Evolutionary conservation across 2,329 filamentous ascomycete species (phyloP), one percentile per base, ranked within the genome.

Genomic region (Daldinia sp.): DNA sequence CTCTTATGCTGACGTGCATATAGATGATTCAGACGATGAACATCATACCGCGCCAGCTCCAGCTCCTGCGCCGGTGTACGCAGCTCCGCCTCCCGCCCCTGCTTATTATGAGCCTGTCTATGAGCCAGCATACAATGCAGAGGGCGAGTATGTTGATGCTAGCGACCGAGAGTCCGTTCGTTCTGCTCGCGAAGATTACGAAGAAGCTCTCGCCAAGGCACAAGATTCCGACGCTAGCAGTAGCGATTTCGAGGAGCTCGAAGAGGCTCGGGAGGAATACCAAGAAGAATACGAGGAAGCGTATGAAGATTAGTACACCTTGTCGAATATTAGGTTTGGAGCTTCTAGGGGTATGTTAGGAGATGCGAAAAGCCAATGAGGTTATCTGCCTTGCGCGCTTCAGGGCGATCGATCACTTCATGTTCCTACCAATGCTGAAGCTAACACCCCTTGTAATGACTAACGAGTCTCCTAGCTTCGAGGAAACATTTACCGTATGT

Each of bases 251-350:
- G 81, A 88, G 75, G 83, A 83, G 61, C 76, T 87, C 3, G 83
- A 87, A 68, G 84, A 86, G 74, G 84, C 84, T 4, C 81, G 85
- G 63, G 78, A 84, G 69, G 83, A 83, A 74, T 86, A 86, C 62
- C 78, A 84, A 55, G 84, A 86, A 68, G 83, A 84, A 68, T 81
- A 82, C 54, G 81, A 82, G 64, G 81, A 82, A 68, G 73, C 75
- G 3, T 82, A 82, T 59, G 79, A 77, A 7, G 86, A 89, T 44
- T 65, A 65, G 35, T 39, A 15, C 3, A 41, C 37, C 10, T 41
- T 39, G 15, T 9, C 20, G 10, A 35, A 42, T 6, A 26, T 51
- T 48, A 46, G 61, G 28, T 6, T 20, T 4, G 23, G 6, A 54
- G 28, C 13, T 33, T 20, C 33, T 26, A 33, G 15, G 46, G 23